Evolutionary conservation across 345 rosid species (phyloP).

Genomic region (Odontarrhena argentea): DNA sequence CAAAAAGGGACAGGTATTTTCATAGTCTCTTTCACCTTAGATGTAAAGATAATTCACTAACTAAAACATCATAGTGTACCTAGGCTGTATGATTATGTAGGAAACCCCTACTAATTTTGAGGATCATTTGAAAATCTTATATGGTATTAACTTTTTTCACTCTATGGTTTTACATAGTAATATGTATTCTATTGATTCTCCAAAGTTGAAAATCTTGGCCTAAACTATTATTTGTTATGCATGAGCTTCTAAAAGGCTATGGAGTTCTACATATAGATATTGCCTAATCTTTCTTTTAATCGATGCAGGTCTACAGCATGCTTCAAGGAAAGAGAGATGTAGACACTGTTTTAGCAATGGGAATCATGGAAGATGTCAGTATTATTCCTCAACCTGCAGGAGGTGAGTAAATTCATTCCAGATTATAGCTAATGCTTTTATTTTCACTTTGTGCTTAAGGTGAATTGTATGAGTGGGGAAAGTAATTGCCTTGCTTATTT

Average conservation of each 20-base stretch:
- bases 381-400: constrained; percentile 96
- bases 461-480: constrained; percentile 14
- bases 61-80: constrained; percentile 2
- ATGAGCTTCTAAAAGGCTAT: constrained; percentile 16
- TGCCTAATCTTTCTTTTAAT: constrained; percentile 20
- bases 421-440: not conserved
- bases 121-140: not conserved
- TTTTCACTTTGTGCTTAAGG: constrained; percentile 27
- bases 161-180: constrained; percentile 2
- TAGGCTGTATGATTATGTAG: not conserved
- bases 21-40: constrained; percentile 6
- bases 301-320: constrained; percentile 83
- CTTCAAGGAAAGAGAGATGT: constrained; percentile 93
- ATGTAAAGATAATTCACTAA: not conserved
- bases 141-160: constrained; percentile 3
- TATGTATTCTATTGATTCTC: not conserved
- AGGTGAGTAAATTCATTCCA: constrained; percentile 52
- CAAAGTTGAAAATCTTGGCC: not conserved
- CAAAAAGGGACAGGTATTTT: constrained; percentile 88
- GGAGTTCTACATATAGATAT: constrained; percentile 5
- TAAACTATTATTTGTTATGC: not conserved
- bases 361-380: constrained; percentile 95
- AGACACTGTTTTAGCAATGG: constrained; percentile 92
- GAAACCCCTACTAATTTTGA: not conserved
- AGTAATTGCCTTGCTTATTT: constrained; percentile 14